phyloP scores from a whole-genome alignment of 441 rosid species.

The Kokia cookei region DNA sequence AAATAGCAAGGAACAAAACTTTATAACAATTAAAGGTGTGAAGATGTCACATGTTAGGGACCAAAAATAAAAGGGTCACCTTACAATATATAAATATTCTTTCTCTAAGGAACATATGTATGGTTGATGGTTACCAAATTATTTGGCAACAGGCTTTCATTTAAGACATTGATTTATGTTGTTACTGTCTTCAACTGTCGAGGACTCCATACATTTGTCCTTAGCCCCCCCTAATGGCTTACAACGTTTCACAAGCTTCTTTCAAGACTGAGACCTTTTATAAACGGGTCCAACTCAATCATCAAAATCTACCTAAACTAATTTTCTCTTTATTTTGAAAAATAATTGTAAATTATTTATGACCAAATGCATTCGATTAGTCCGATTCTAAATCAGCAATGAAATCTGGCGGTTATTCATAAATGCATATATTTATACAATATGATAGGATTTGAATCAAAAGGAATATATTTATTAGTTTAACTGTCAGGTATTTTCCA shows the following conservation, averaged over 20 bases:
- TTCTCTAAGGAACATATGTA: neutral
- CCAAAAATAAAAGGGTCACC: neutral
- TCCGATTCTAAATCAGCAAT: neutral
- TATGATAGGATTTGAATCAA: neutral
- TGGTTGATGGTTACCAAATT: neutral
- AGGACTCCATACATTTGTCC: neutral
- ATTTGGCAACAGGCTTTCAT: neutral
- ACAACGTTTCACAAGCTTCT: constrained; percentile 22
- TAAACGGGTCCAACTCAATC: constrained; percentile 18
- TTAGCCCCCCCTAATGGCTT: constrained; percentile 13
- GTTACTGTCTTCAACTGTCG: neutral
- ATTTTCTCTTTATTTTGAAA: neutral
- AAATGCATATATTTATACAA: neutral
- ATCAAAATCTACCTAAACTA: neutral
- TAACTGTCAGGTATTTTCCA: neutral
- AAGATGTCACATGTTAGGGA: neutral
- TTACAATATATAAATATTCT: neutral
- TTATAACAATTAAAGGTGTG: neutral
- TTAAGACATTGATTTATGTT: constrained; percentile 8
- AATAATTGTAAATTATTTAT: neutral
- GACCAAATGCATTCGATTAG: neutral
- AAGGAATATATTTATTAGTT: neutral
- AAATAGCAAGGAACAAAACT: too few relatives aligned
- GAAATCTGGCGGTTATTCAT: neutral
- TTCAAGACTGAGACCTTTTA: constrained; percentile 14